Base-by-base conservation (phyloP, 2,329 filamentous ascomycete species). In the Pseudogymnoascus sp. region DNA sequence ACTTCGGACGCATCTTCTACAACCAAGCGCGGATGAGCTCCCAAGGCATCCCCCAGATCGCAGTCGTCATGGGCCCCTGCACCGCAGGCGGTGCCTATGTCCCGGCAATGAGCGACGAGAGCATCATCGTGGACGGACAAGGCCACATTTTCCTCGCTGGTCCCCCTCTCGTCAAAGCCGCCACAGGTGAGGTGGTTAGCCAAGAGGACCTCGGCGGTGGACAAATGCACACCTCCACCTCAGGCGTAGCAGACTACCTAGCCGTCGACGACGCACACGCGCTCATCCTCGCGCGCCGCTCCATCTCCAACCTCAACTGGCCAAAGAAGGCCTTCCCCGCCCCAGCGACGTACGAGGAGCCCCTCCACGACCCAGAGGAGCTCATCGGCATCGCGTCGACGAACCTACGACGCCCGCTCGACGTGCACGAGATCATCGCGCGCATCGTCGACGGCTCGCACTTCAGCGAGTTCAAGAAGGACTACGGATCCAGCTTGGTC, bases 81-180 rank as follows among this genome's bases (percentile, higher is more conserved):
- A 99, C 94, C 0, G 93, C 93, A 1, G 93, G 93, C 59, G 93
- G 93, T 58, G 93, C 93, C 25, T 97, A 99, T 73, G 92, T 97
- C 9, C 93, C 93, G 9, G 91, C 91, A 70, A 97, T 99, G 93
- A 93, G 90, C 64, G 94, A 97, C 73, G 94, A 97, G 80, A 92
- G 86, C 72, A 97, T 99, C 75, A 97, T 99, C 66, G 94, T 97
- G 39, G 86, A 91, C 71, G 89, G 92, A 60, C 92, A 97, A 74
- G 93, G 93, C n/a, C 92, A 96, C 68, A 96, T 99, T 73, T 99
- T 97, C 79, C 84, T 99, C 1, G 93, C 93, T 0, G 94, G 93
- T 0, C 93, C 93, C 15, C 93, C 94, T 0, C 81, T 99, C 0
- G 94, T 99, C 66, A 96, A 97, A 77, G 94, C 94, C 7, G 93